phyloP scores from a whole-genome alignment of 148 eudicot genomes.

The Vaccinium macrocarpon region DNA sequence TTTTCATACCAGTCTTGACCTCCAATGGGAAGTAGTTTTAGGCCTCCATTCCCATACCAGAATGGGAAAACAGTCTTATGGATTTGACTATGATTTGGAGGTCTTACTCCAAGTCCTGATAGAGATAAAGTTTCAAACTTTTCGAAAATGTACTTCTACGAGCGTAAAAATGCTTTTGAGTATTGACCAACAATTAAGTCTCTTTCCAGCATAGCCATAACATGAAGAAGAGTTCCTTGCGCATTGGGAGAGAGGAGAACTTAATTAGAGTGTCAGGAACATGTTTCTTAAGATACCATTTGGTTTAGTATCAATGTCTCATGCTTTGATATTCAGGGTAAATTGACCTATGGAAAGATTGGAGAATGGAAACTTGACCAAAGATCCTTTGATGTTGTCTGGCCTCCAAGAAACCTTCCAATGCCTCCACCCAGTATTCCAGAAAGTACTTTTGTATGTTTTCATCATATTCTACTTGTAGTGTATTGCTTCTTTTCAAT shows the following conservation, averaged over 20 bases:
- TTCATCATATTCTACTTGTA: neutral
- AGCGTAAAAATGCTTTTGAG: neutral
- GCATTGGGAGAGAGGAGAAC: neutral
- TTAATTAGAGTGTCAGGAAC: neutral
- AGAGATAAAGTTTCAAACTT: neutral
- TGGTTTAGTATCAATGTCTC: neutral
- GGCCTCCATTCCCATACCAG: no score
- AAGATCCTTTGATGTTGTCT: conserved; percentile 60
- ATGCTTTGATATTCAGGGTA: conserved; percentile 46
- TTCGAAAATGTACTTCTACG: neutral
- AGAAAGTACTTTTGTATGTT: conserved; percentile 89
- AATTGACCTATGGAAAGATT: conserved; percentile 85
- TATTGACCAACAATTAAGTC: neutral
- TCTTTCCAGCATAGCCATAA: neutral
- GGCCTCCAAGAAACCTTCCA: conserved; percentile 86
- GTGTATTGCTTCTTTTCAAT: neutral
- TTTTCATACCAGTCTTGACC: no score
- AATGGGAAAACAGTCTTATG: conserved; percentile 28
- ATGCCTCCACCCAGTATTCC: conserved; percentile 97
- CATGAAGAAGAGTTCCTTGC: neutral
- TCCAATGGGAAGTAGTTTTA: no score
- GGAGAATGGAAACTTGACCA: conserved; percentile 99
- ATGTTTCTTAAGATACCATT: neutral
- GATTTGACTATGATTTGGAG: conserved; percentile 96
- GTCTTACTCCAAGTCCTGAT: conserved; percentile 16